Percentiles rank a stretch among this genome's conserved stretches.
phyloP scores from a whole-genome alignment of 164 flowering plant genomes.

The Buxus sempervirens region DNA sequence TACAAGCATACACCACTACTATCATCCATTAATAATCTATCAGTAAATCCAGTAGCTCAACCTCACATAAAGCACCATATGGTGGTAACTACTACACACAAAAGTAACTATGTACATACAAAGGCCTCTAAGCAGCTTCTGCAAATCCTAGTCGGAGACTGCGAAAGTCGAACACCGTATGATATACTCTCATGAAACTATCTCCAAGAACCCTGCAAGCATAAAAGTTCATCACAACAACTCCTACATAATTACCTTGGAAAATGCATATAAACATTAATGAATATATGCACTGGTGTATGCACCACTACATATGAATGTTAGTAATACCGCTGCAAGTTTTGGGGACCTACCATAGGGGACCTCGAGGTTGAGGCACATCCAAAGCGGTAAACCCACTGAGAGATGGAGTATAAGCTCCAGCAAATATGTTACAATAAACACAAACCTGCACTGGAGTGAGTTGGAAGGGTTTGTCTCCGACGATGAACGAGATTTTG shows the following conservation, averaged over 20 bases:
- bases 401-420: constrained; percentile 10
- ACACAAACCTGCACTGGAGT: constrained; percentile 44
- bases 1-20: no score
- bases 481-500: constrained; percentile 38
- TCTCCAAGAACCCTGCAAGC: constrained; percentile 73
- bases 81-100: no score
- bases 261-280: not conserved
- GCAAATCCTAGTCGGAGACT: constrained; percentile 60
- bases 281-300: not conserved
- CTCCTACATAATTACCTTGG: not conserved
- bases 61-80: not conserved
- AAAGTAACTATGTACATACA: not conserved
- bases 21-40: not conserved
- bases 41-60: no score
- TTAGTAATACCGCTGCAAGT: not conserved
- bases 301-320: not conserved
- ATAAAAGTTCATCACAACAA: not conserved
- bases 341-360: constrained; percentile 39
- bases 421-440: not conserved
- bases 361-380: constrained; percentile 43
- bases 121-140: constrained; percentile 38
- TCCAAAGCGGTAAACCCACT: constrained; percentile 49
- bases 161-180: constrained; percentile 64
- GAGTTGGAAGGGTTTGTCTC: constrained; percentile 35
- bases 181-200: constrained; percentile 68